Evolutionary conservation across 192 early-diverging fungal genomes (phyloP), one percentile per base, ranked within the genome.

Genomic region (Coemansia sp.): DNA sequence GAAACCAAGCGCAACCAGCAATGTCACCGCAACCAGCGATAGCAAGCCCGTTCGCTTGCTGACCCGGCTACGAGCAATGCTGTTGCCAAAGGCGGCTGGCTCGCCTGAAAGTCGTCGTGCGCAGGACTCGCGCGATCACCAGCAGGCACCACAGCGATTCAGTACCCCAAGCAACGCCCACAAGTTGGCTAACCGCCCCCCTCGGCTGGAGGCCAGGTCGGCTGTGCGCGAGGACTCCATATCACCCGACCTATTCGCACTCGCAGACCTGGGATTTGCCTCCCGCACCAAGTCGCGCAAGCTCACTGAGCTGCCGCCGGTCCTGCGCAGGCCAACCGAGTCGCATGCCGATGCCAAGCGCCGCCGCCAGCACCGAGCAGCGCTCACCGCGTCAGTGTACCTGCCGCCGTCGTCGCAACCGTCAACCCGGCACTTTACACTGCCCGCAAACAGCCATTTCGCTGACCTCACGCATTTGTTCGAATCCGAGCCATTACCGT

Each of bases 191-290:
- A 26, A 28, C 4, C 55, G 39, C 14, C n/a, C n/a, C n/a, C 50
- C 54, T 9, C 64, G 52, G 1, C 65, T 75, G 2, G 61, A 68
- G 4, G 72, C 72, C 25, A 44, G 72, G 21, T 75, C 72, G 5
- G 60, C 72, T 5, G 15, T 68, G 25, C 65, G 72, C 19, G 72
- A 75, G 26, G 61, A 54, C 38, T 63, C 64, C 1, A 61, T 64
- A 8, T 64, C 48, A 49, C 50, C 61, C 3, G 72, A 68, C 36
- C 57, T 75, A 22, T 62, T 56, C 12, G 65, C 43, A 9, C 57
- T 75, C 25, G 72, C 65, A n/a, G 65, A 64, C 9, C 55, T 46
- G 17, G 65, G 40, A n/a, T 35, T 43, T 36, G 5, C 58, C 23
- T 38, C 67, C 6, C 51, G 50, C 11, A 29, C 27, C 15, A 11